Evolutionary conservation across 768 basidiomycete species (phyloP).

Genomic region (Trametes meyenii): DNA sequence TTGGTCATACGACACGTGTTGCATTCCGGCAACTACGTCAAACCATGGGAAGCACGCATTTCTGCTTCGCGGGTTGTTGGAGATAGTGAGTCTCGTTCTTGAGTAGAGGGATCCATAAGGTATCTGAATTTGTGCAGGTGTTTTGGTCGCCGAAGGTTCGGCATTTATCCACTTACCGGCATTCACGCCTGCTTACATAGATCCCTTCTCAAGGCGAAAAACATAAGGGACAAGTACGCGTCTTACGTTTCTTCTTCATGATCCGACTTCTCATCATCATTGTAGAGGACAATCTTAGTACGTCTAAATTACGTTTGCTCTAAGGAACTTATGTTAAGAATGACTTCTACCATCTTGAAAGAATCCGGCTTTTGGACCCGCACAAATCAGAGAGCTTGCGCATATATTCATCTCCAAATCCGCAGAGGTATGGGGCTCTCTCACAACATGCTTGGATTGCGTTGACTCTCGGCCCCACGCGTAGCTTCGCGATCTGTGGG

Average conservation of each 20-base stretch:
- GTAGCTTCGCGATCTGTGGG: slow-evolving; percentile 1
- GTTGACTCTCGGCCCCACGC: neutral
- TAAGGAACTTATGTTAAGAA: neutral
- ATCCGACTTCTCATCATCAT: neutral
- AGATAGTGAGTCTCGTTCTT: neutral
- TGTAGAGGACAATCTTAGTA: slow-evolving; percentile 1
- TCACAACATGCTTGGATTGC: neutral
- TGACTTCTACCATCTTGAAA: neutral
- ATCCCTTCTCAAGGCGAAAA: neutral
- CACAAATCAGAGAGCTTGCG: slow-evolving; percentile 30
- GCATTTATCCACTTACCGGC: neutral
- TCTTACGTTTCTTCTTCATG: neutral
- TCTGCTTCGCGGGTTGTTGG: slow-evolving; percentile 11
- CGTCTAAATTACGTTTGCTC: neutral
- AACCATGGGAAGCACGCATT: slow-evolving; percentile 9
- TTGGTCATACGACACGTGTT: slow-evolving; percentile 3
- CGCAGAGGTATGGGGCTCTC: slow-evolving; percentile 20
- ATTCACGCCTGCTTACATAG: neutral
- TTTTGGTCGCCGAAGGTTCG: neutral
- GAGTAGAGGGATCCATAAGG: neutral
- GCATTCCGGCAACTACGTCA: slow-evolving; percentile 6
- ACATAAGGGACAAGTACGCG: neutral
- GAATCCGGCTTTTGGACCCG: slow-evolving; percentile 35
- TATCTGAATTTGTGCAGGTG: neutral
- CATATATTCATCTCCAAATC: slow-evolving; percentile 29